Conservation (phyloP, 148 eudicot species). For the Beta vulgaris region DNA sequence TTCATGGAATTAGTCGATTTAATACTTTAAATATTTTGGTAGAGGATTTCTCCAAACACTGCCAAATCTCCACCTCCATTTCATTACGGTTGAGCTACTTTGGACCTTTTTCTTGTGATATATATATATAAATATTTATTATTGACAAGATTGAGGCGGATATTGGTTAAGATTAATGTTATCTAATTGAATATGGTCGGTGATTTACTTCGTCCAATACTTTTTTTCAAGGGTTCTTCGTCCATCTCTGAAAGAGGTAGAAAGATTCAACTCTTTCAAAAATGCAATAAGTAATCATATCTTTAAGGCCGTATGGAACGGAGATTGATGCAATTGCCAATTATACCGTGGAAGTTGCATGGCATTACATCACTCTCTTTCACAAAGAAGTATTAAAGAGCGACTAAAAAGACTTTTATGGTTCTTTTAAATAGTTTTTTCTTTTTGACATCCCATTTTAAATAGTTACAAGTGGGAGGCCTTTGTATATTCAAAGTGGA, state of each 20-base stretch:
- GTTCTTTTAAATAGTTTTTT: no score
- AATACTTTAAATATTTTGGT: not conserved
- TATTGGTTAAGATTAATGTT: not conserved
- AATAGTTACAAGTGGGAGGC: not conserved
- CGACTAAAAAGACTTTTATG: no score
- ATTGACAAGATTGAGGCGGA: no score
- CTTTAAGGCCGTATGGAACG: not conserved
- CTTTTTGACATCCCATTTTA: no score
- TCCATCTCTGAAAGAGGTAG: not conserved
- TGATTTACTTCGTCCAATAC: constrained; percentile 5
- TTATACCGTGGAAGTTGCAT: no score
- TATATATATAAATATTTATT: not conserved
- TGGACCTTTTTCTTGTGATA: not conserved
- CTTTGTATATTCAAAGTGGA: no score
- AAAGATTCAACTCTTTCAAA: not conserved
- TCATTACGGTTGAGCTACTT: not conserved
- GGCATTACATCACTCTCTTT: no score
- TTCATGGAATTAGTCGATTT: not conserved
- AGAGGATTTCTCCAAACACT: not conserved
- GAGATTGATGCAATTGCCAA: no score
- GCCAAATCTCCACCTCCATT: not conserved
- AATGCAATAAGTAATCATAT: not conserved
- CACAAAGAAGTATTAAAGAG: no score
- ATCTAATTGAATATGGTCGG: constrained; percentile 11
- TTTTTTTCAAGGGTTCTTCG: no score